Percentiles rank a stretch among this genome's conserved stretches.
phyloP scores from a whole-genome alignment of 257 asterid species.

The Mentha longifolia region DNA sequence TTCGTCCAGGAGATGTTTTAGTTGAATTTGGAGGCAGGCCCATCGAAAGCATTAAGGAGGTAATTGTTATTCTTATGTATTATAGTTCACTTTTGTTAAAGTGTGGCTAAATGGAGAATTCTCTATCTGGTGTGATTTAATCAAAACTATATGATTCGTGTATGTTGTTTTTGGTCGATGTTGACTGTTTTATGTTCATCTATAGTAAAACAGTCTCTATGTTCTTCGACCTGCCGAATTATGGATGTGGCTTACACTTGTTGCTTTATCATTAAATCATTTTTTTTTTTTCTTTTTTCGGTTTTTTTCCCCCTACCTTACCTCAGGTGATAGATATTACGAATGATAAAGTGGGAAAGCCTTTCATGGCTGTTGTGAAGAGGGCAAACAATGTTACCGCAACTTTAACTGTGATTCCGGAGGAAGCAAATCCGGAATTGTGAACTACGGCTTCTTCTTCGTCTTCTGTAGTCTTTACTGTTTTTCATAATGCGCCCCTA shows the following conservation, averaged over 20 bases:
- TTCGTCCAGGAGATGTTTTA: constrained; percentile 80
- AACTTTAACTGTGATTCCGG: constrained; percentile 77
- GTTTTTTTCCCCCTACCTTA: neutral
- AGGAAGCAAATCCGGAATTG: constrained; percentile 80
- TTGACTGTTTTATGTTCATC: neutral
- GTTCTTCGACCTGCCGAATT: neutral
- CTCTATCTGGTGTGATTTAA: constrained; percentile 6
- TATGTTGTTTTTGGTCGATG: neutral
- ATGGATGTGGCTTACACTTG: neutral
- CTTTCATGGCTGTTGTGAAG: constrained; percentile 68
- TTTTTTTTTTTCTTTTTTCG: no score
- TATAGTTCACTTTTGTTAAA: neutral
- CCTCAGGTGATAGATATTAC: constrained; percentile 65
- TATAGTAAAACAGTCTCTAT: neutral
- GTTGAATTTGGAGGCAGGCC: constrained; percentile 78
- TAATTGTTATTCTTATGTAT: constrained; percentile 31
- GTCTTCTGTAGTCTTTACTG: neutral
- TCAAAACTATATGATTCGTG: neutral
- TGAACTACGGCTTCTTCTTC: constrained; percentile 32
- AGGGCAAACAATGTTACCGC: constrained; percentile 48
- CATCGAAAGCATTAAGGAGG: constrained; percentile 78
- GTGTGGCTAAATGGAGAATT: neutral
- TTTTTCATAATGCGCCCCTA: neutral
- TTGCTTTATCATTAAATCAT: neutral
- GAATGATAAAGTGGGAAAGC: constrained; percentile 74